These are phyloP conservation scores for Collybia sp. DNA, from an alignment of 768 basidiomycete species.

Conservation along the genomic window DNA sequence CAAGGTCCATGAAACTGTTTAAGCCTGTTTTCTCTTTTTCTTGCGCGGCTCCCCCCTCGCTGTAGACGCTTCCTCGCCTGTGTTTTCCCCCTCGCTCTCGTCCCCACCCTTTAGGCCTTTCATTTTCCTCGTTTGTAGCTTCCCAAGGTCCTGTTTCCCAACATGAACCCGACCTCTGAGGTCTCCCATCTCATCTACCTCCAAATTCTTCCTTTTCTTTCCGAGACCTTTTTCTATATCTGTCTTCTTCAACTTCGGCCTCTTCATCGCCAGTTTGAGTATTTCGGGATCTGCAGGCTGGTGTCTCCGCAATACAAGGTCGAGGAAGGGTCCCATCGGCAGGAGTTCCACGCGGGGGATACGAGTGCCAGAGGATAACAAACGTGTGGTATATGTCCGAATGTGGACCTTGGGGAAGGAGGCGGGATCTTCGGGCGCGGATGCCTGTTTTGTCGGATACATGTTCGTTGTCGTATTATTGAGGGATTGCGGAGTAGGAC, in stretches of 20 bases:
- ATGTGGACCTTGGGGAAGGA: conserved; percentile 82
- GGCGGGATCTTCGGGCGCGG: conserved; percentile 31
- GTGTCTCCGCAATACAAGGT: conserved; percentile 74
- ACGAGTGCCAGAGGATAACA: conserved; percentile 73
- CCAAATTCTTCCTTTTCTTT: conserved; percentile 92
- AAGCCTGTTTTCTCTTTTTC: conserved; percentile 14
- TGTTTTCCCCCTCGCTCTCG: conserved; percentile 12
- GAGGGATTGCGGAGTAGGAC: conserved; percentile 54
- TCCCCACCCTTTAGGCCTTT: conserved; percentile 70
- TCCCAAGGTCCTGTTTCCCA: conserved; percentile 81
- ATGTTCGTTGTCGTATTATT: conserved; percentile 32
- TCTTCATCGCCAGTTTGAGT: conserved; percentile 74
- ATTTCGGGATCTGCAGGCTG: conserved; percentile 74
- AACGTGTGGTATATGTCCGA: conserved; percentile 74
- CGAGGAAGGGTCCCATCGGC: conserved; percentile 90
- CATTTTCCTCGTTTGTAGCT: conserved; percentile 93
- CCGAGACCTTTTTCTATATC: conserved; percentile 84
- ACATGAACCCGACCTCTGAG: conserved; percentile 87
- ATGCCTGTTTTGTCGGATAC: conserved; percentile 15
- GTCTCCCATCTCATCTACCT: conserved; percentile 98
- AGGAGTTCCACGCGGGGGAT: conserved; percentile 78
- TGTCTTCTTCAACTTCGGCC: conserved; percentile 84
- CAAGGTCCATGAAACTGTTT: background rate
- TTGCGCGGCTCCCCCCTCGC: conserved; percentile 9
- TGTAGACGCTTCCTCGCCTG: conserved; percentile 9